phyloP scores from a whole-genome alignment of 2,329 filamentous ascomycete species.

The Lasiodiplodia hormozganensis region DNA sequence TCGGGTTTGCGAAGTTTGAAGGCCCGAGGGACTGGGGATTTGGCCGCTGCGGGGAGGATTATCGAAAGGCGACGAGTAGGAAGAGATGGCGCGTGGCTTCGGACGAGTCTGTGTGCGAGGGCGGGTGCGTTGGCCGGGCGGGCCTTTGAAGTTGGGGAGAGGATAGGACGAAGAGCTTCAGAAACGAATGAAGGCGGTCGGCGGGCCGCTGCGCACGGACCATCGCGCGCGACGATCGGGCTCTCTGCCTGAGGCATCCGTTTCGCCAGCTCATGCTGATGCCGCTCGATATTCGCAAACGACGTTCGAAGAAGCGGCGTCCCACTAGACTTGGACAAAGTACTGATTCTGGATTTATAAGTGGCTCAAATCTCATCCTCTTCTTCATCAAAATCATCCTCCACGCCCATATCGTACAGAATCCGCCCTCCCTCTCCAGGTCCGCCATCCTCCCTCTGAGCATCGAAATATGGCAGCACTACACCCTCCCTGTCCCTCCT shows the following conservation, averaged over 20 bases:
- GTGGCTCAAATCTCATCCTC: slow-evolving; percentile 76
- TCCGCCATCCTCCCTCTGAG: slow-evolving; percentile 72
- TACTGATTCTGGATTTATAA: background rate
- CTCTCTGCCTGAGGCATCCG: background rate
- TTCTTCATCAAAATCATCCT: slow-evolving; percentile 97
- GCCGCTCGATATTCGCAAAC: too few relatives aligned
- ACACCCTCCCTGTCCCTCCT: slow-evolving; percentile 84
- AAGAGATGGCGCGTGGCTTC: background rate
- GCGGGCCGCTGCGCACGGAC: background rate
- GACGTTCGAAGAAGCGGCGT: too few relatives aligned
- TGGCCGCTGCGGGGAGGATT: too few relatives aligned
- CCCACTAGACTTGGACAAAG: background rate
- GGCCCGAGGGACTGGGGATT: too few relatives aligned
- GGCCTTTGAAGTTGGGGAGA: background rate
- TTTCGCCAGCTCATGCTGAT: background rate
- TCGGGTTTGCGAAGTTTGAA: background rate
- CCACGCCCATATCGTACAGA: slow-evolving; percentile 93
- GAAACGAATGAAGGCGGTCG: slow-evolving; percentile 6
- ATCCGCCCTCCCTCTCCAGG: slow-evolving; percentile 89
- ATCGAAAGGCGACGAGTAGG: background rate
- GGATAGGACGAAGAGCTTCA: background rate
- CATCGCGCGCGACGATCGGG: background rate
- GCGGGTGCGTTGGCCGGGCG: background rate
- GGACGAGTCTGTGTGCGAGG: background rate
- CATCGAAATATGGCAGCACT: slow-evolving; percentile 94